Evolutionary conservation across 768 basidiomycete species (phyloP).

Genomic region (Pleurotus ostreatus): DNA sequence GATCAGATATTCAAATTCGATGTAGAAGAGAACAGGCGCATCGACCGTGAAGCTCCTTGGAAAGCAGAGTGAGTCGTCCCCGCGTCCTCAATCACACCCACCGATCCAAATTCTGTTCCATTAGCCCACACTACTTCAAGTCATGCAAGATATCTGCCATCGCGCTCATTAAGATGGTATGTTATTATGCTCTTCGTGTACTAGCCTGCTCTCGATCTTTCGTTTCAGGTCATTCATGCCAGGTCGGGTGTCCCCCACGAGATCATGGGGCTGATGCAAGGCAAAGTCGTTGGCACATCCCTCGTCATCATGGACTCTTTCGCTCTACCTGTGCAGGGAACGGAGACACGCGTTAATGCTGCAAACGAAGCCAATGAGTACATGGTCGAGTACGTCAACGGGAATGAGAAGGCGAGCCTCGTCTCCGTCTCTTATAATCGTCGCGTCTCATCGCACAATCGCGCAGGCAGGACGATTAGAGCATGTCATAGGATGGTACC

Average conservation of each 20-base stretch:
- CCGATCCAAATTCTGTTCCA: too few species aligned
- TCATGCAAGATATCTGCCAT: constrained; percentile 94
- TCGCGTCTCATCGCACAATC: background rate
- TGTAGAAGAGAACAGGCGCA: constrained; percentile 56
- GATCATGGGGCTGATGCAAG: constrained; percentile 99
- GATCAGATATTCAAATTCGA: constrained; percentile 82
- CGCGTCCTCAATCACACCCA: background rate
- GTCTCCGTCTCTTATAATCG: background rate
- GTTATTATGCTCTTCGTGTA: constrained; percentile 9
- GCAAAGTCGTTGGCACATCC: constrained; percentile 79
- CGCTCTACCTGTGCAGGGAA: constrained; percentile 95
- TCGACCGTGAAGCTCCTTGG: constrained; percentile 79
- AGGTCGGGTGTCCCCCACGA: constrained; percentile 96
- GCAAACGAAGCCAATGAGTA: constrained; percentile 95
- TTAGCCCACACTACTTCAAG: constrained; percentile 78
- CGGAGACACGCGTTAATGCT: constrained; percentile 97
- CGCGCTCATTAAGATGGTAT: constrained; percentile 92
- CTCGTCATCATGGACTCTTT: constrained; percentile 94
- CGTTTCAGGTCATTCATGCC: constrained; percentile 87
- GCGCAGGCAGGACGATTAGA: constrained; percentile 76
- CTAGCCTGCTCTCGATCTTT: background rate
- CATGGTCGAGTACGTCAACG: constrained; percentile 91
- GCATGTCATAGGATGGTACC: constrained; percentile 95
- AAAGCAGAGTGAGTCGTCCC: constrained; percentile 63
- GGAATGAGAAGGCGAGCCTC: constrained; percentile 66